These are phyloP conservation scores for Microsporum ferrugineum DNA, from an alignment of 2,329 filamentous ascomycete species.

Conservation along the genomic window DNA sequence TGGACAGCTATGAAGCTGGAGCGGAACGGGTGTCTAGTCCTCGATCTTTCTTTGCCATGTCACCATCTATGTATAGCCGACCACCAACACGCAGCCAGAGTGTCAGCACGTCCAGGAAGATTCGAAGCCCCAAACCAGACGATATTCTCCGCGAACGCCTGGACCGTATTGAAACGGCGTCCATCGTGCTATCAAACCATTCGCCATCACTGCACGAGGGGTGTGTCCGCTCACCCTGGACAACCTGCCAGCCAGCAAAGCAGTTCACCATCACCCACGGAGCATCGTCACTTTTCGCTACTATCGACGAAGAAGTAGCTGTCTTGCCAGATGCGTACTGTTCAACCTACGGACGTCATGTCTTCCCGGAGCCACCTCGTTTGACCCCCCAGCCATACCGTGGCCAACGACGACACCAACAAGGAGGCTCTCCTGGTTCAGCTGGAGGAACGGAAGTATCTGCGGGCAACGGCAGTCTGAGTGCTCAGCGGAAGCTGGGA, in stretches of 20 bases:
- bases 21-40: background rate
- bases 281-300: background rate
- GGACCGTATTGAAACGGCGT: constrained; percentile 9
- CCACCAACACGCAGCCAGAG: constrained; percentile 8
- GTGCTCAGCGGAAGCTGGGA: constrained; percentile 11
- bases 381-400: constrained; percentile 7
- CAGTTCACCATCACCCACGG: background rate
- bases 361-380: constrained; percentile 13
- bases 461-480: background rate
- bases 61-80: background rate
- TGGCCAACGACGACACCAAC: background rate
- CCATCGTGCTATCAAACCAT: constrained; percentile 9
- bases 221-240: background rate
- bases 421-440: background rate
- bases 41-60: constrained; percentile 3
- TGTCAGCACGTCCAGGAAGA: constrained; percentile 7
- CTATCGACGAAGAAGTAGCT: constrained; percentile 9
- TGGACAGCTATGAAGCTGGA: background rate
- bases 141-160: constrained; percentile 11
- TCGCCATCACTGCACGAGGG: constrained; percentile 1
- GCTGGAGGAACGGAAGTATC: background rate
- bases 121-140: constrained; percentile 5
- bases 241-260: background rate
- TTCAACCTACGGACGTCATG: constrained; percentile 11
- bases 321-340: constrained; percentile 6